Evolutionary conservation across 2,329 filamentous ascomycete species (phyloP), one percentile per base, ranked within the genome.

Genomic region (Moelleriella libera): DNA sequence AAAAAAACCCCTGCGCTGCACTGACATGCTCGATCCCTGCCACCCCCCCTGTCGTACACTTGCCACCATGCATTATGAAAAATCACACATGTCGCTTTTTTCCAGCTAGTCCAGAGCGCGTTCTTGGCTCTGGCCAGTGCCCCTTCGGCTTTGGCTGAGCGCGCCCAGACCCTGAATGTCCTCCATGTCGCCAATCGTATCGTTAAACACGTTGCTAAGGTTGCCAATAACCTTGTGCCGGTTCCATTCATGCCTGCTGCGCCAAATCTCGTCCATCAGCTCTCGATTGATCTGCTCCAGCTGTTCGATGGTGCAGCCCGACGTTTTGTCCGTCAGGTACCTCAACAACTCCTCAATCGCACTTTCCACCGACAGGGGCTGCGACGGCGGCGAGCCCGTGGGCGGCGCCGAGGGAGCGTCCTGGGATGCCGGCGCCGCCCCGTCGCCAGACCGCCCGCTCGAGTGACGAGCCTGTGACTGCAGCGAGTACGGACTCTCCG

Each of bases 251-350:
- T 79, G 75, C 45, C 88, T 76, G 50, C 76, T 76, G 51, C 74
- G 74, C 92, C 92, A 98, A 43, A 97, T 76, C 52, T 82, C 80
- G 51, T 90, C 85, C 90, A 97, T 97, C 52, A 97, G 70, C 54
- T 83, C 80, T 6, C 88, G 83, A 62, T 89, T 89, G 61, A 96
- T 82, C 64, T 97, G 90, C 69, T 97, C 90, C 21, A 98, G 70
- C 63, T 98, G 90, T 66, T 98, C 92, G 46, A 98, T 85, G 0
- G 83, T 85, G 62, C 85, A 86, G 1, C 86, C 87, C 21, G 78
- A 82, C 2, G 85, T 90, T 43, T 74, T 71, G 30, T 75, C 66
- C 0, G 82, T 80, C 34, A 95, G 68, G 39, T 78, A 70, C 0
- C 71, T 61, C 48, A 88, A 72, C 48, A 94, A 74, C 6, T 68